phyloP scores from a whole-genome alignment of 169 alveolate genomes.

The Plasmodium sp. region DNA sequence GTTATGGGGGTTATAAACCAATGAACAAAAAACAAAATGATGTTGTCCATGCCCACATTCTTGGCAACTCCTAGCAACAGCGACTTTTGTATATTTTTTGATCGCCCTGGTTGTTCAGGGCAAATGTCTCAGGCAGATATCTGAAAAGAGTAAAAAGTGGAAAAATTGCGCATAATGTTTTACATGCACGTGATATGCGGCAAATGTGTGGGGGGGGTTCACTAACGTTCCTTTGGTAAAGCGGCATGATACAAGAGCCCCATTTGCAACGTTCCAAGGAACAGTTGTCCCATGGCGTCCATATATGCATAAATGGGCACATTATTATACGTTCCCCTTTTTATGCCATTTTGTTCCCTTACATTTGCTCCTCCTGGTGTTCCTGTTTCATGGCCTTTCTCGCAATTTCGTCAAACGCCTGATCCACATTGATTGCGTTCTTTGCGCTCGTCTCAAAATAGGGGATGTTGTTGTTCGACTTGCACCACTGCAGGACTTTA shows the following conservation, averaged over 20 bases:
- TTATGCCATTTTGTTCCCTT: constrained; percentile 5
- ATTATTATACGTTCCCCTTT: neutral
- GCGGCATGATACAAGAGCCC: neutral
- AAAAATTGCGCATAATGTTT: neutral
- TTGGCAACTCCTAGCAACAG: constrained; percentile 52
- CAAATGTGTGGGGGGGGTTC: neutral
- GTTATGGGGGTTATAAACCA: neutral
- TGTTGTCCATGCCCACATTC: neutral
- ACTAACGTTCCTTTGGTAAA: neutral
- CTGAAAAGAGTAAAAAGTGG: constrained; percentile 24
- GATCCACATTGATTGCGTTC: constrained; percentile 95
- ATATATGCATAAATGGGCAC: neutral
- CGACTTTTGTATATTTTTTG: constrained; percentile 49
- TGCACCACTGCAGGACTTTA: constrained; percentile 95
- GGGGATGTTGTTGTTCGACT: constrained; percentile 92
- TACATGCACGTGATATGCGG: neutral
- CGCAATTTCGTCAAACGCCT: constrained; percentile 95
- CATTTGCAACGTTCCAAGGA: neutral
- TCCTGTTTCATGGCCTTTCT: constrained; percentile 89
- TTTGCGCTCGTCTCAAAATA: constrained; percentile 98
- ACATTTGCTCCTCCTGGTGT: constrained; percentile 89
- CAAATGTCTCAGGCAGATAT: constrained; percentile 72
- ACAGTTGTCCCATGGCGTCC: neutral
- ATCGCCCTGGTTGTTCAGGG: constrained; percentile 57
- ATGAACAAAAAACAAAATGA: constrained; percentile 14